Evolutionary conservation across 2,329 filamentous ascomycete species (phyloP).

Genomic region (Colletotrichum sp.): DNA sequence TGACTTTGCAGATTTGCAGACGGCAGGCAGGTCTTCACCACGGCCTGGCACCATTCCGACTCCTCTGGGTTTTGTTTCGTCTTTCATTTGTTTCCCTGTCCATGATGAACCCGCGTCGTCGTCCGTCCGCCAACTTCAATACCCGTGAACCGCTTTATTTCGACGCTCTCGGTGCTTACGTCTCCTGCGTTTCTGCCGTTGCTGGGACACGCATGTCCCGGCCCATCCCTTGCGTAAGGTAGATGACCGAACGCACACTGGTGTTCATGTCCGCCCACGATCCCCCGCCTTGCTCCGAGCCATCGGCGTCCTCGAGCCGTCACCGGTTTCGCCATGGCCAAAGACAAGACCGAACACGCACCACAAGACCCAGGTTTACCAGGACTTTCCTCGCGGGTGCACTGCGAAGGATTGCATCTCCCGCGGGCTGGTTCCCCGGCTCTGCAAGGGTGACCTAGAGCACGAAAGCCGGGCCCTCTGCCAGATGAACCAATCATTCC

Average conservation of each 20-base stretch:
- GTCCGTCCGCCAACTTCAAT: background rate
- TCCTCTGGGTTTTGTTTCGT: background rate
- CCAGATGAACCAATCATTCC: background rate
- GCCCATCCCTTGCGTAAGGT: background rate
- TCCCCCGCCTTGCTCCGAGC: background rate
- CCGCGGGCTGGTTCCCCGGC: background rate
- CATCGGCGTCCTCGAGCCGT: background rate
- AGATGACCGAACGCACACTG: constrained; percentile 4
- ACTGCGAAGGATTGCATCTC: background rate
- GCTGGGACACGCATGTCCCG: background rate
- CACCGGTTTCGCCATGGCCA: background rate
- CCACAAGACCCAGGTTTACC: background rate
- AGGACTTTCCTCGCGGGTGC: background rate
- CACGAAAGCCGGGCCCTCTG: background rate
- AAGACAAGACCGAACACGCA: background rate
- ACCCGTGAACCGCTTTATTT: background rate
- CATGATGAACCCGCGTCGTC: background rate
- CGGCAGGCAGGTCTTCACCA: background rate
- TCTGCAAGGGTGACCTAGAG: background rate
- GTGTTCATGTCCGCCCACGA: background rate
- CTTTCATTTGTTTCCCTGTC: background rate
- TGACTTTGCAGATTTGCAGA: background rate
- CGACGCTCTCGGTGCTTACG: background rate
- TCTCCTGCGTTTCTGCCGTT: background rate
- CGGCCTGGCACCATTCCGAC: background rate